Base-by-base conservation (phyloP, 177 flowering plant species). In the Vitis hybrid region DNA sequence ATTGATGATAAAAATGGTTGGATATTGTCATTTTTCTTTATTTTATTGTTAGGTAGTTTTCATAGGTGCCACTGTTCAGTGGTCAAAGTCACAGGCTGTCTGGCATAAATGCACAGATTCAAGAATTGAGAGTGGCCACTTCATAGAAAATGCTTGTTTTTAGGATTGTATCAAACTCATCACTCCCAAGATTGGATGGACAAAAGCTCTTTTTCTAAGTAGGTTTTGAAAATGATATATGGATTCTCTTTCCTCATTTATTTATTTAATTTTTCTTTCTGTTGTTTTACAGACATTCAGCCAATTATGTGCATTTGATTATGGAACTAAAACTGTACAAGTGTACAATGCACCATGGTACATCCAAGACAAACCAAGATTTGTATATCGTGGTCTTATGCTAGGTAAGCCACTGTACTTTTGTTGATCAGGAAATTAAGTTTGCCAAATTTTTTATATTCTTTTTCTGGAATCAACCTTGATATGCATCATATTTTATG, bases 261-360 rank as follows among this genome's bases (percentile, higher is more conserved):
- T 40, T 62, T 13, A 18, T 64, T 56, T 21, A 2, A 11, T 62
- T 9, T 64, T 48, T 14, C 46, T 15, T 66, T 72, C 13, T 62
- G 10, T 50, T 10, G 52, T 62, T 8, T 77, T 82, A 60, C 89
- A 96, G 99, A 93, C 97, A 67, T 88, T 93, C 77, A 92, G 98
- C 84, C 99, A 96, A 72, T 79, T 96, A 75, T 96, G 97, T 81
- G 62, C 80, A 18, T 93, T 88, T 83, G 87, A 93, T 81, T 93
- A 84, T 83, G 87, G 59, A 50, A 85, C 88, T 57, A 93, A 93
- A 79, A 60, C 79, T 14, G 93, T 93, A 6, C 85, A 84, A 85
- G 70, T 93, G 67, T 73, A 80, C 77, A 88, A 83, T 57, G 88
- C 96, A 60, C 98, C 98, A 57, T 95, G 99, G 99, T 83, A 76